phyloP scores from a whole-genome alignment of 495 filamentous ascomycete genomes.

The Friedmanniomyces endolithicus region DNA sequence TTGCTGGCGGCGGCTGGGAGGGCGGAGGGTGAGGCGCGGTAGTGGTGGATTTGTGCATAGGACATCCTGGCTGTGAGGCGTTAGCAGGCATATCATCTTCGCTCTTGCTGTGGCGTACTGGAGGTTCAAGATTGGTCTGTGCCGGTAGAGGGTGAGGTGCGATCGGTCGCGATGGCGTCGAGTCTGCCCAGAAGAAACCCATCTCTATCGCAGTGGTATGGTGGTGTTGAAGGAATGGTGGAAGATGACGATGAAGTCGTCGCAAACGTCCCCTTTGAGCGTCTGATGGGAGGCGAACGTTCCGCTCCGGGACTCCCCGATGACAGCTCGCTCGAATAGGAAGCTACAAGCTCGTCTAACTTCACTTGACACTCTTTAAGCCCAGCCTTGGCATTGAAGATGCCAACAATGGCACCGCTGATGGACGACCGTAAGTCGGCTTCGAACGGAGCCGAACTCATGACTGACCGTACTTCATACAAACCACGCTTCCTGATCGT shows the following conservation, averaged over 20 bases:
- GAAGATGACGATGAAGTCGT: not conserved
- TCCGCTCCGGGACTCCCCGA: not conserved
- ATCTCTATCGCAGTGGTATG: conserved; percentile 34
- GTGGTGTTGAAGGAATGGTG: not conserved
- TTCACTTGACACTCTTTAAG: not conserved
- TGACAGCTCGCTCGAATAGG: not conserved
- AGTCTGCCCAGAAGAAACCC: conserved; percentile 99
- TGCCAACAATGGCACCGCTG: conserved; percentile 5
- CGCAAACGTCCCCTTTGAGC: not conserved
- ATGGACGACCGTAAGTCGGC: not conserved
- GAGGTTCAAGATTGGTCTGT: conserved; percentile 40
- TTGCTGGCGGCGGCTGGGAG: conserved; percentile 24
- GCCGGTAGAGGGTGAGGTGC: conserved; percentile 34
- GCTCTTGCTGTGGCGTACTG: conserved; percentile 44
- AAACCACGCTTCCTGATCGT: conserved; percentile 41
- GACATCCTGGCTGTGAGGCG: conserved; percentile 59
- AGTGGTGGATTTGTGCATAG: conserved; percentile 64
- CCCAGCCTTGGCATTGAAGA: too few relatives aligned
- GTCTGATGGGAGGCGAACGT: not conserved
- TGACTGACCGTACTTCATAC: not conserved
- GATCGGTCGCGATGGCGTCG: conserved; percentile 34
- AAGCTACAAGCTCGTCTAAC: not conserved
- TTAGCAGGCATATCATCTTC: conserved; percentile 15
- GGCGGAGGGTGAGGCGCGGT: conserved; percentile 31
- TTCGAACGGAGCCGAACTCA: not conserved